These are phyloP conservation scores for Leishmania major DNA, from an alignment of 208 protist genomes.

Conservation along the genomic window DNA sequence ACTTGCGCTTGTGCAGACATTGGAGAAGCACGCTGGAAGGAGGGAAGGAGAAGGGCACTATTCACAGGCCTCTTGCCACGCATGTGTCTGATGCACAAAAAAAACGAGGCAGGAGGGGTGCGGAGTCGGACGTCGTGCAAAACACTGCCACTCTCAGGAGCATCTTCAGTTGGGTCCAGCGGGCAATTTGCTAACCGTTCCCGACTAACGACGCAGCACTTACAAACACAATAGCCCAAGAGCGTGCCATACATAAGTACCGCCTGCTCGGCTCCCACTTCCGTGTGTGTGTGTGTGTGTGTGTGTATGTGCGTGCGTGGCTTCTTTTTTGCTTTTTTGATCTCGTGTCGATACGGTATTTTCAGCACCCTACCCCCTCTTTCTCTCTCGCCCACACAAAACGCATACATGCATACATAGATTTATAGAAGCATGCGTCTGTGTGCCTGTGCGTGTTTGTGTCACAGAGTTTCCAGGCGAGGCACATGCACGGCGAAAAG, in stretches of 20 bases:
- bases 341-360: neutral
- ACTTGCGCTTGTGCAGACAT: neutral
- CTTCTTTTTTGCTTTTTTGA: neutral
- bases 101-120: neutral
- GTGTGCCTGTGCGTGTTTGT: neutral
- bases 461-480: neutral
- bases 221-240: neutral
- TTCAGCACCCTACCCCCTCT: neutral
- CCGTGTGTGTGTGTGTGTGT: slow-evolving; percentile 1
- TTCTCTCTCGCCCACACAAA: neutral
- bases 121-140: neutral
- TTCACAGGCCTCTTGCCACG: too few relatives aligned
- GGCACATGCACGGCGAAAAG: neutral
- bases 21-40: neutral
- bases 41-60: neutral
- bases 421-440: neutral
- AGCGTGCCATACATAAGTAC: neutral
- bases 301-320: neutral
- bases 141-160: neutral
- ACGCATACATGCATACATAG: neutral
- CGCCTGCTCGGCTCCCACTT: neutral
- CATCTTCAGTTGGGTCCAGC: neutral
- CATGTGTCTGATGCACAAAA: neutral
- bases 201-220: neutral
- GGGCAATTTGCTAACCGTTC: neutral